Conservation (phyloP, 192 early-diverging fungal genomes). For the Coemansia sp. region DNA sequence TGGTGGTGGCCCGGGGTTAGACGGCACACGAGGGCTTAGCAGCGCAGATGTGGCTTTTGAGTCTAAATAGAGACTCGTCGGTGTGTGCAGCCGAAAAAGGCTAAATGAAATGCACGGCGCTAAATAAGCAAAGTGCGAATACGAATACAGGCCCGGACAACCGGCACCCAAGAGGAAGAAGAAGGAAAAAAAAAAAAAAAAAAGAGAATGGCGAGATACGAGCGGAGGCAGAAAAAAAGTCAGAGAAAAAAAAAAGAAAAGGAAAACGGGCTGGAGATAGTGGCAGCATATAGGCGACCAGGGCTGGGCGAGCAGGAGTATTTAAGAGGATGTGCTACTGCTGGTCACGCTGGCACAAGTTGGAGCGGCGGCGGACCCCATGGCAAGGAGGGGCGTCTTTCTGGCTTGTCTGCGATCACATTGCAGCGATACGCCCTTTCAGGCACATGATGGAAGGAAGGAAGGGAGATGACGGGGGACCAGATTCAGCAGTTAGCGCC, state of each 20-base stretch:
- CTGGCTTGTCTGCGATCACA: constrained; percentile 10
- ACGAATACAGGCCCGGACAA: constrained; percentile 3
- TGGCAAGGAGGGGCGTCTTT: constrained; percentile 3
- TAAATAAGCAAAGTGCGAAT: neutral
- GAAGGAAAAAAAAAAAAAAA: neutral
- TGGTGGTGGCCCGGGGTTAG: neutral
- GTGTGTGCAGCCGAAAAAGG: constrained; percentile 11
- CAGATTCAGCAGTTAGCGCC: neutral
- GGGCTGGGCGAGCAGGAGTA: neutral
- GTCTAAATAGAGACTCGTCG: constrained; percentile 15
- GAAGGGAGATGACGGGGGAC: neutral
- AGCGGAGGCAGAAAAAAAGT: neutral
- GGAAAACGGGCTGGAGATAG: neutral
- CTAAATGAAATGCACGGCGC: constrained; percentile 14
- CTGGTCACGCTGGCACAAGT: constrained; percentile 11
- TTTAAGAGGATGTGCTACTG: constrained; percentile 2
- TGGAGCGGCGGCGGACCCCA: constrained; percentile 1
- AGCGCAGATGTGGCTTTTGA: constrained; percentile 14
- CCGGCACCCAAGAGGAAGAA: neutral
- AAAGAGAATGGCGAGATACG: neutral
- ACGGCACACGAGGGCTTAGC: constrained; percentile 3
- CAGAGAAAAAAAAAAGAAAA: neutral
- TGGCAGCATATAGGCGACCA: neutral
- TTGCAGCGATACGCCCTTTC: constrained; percentile 9
- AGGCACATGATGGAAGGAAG: neutral